Percentiles rank a stretch among this genome's conserved stretches.
These are phyloP conservation scores for Calonectria pauciramosa DNA, from an alignment of 2,329 filamentous ascomycete genomes.

Conservation along the genomic window DNA sequence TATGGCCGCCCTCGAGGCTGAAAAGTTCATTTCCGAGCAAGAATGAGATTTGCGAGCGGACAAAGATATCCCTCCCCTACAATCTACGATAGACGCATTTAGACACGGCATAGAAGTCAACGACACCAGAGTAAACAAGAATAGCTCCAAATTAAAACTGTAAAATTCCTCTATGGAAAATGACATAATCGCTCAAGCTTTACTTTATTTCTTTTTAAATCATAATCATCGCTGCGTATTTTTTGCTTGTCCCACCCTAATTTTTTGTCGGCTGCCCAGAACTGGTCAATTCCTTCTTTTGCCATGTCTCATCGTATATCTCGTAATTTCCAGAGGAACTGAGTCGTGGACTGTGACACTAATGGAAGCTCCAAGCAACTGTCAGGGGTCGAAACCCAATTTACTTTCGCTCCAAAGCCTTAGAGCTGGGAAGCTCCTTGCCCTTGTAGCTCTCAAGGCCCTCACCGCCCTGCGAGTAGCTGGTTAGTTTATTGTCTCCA, in stretches of 20 bases:
- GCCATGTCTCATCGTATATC: background rate
- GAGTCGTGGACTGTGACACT: background rate
- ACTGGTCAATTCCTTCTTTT: background rate
- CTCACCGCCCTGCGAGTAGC: conserved; percentile 67
- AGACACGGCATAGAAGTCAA: conserved; percentile 32
- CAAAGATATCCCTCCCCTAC: conserved; percentile 28
- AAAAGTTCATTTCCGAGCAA: conserved; percentile 88
- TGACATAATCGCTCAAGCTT: conserved; percentile 21
- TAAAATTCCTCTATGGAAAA: conserved; percentile 20
- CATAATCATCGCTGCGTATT: conserved; percentile 3
- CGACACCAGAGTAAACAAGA: conserved; percentile 22
- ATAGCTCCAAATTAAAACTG: conserved; percentile 27
- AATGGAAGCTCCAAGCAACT: background rate
- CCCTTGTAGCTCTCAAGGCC: conserved; percentile 70
- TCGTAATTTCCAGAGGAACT: background rate
- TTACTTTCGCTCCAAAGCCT: conserved; percentile 63
- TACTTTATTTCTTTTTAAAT: conserved; percentile 16
- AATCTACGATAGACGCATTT: conserved; percentile 40
- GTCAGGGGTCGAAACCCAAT: background rate
- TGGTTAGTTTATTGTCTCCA: conserved; percentile 10
- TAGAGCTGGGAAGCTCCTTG: conserved; percentile 66
- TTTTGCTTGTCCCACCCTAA: background rate
- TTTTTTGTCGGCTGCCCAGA: background rate
- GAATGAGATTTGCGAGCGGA: conserved; percentile 59
- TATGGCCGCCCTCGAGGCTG: conserved; percentile 94